phyloP scores from a whole-genome alignment of 2,329 filamentous ascomycete species.

The Aspergillus calidoustus region DNA sequence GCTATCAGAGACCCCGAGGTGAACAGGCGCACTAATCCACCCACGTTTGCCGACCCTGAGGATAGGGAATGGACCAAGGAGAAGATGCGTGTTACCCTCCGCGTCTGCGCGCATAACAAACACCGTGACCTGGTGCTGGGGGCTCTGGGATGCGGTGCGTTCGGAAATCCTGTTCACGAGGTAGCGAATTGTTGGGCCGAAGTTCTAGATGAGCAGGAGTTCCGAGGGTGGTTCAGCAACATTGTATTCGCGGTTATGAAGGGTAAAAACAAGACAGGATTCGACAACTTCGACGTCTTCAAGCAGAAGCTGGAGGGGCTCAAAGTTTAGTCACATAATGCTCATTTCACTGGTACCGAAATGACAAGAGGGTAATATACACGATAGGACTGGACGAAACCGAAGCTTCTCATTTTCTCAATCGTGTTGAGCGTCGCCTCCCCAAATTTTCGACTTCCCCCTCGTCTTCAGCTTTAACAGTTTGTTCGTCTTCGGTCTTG shows the following conservation, averaged over 20 bases:
- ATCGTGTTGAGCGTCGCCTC: slow-evolving; percentile 38
- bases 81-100: slow-evolving; percentile 66
- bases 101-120: slow-evolving; percentile 61
- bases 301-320: slow-evolving; percentile 35
- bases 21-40: slow-evolving; percentile 10
- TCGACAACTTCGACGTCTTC: slow-evolving; percentile 41
- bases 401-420: slow-evolving; percentile 26
- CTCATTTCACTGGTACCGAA: neutral
- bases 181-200: slow-evolving; percentile 67
- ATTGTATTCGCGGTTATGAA: slow-evolving; percentile 68
- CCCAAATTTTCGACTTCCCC: slow-evolving; percentile 23
- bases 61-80: slow-evolving; percentile 62
- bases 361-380: neutral
- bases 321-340: slow-evolving; percentile 26
- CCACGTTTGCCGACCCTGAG: slow-evolving; percentile 45
- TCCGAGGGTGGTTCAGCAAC: slow-evolving; percentile 66
- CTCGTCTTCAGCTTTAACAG: slow-evolving; percentile 30
- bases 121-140: slow-evolving; percentile 68
- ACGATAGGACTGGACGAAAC: neutral
- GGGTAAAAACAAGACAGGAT: slow-evolving; percentile 23
- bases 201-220: slow-evolving; percentile 65
- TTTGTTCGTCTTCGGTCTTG: slow-evolving; percentile 30
- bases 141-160: slow-evolving; percentile 71
- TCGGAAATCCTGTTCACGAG: slow-evolving; percentile 64
- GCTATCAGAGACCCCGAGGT: slow-evolving; percentile 54